Conservation (phyloP, 208 protist genomes). For the Leishmania major region DNA sequence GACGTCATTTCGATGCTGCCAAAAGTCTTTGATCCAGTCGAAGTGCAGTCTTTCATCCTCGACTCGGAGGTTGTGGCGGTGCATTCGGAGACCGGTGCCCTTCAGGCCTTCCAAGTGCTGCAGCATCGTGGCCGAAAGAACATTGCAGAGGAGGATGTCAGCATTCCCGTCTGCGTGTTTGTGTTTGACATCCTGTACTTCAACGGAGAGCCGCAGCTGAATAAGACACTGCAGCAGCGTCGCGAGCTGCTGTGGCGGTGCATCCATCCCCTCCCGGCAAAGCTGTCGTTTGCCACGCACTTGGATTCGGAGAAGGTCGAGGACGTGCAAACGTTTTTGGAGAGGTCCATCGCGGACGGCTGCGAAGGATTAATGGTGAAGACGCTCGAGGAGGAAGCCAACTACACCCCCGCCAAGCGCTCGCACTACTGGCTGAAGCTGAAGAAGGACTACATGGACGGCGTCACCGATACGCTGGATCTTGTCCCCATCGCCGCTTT, state of each 20-base stretch:
- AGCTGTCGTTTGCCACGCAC: constrained; percentile 90
- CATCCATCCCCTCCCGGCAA: constrained; percentile 69
- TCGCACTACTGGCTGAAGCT: constrained; percentile 99
- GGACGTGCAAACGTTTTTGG: constrained; percentile 95
- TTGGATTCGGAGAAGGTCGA: constrained; percentile 91
- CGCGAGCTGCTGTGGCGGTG: constrained; percentile 72
- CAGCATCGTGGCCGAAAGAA: constrained; percentile 92
- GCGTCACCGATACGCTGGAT: constrained; percentile 98
- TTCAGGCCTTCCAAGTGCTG: constrained; percentile 97
- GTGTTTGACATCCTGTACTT: constrained; percentile 99
- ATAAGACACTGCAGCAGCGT: constrained; percentile 83
- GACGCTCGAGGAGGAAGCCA: constrained; percentile 91
- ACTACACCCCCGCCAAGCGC: constrained; percentile 97
- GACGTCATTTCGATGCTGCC: constrained; percentile 95
- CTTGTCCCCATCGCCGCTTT: constrained; percentile 98
- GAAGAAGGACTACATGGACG: constrained; percentile 99
- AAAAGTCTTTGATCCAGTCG: constrained; percentile 42
- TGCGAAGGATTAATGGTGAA: constrained; percentile 99
- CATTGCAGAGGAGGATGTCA: constrained; percentile 91
- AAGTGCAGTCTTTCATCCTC: constrained; percentile 97
- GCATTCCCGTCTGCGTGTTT: constrained; percentile 98
- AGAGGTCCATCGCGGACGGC: constrained; percentile 91
- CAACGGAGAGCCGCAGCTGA: constrained; percentile 94
- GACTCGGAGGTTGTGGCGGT: constrained; percentile 99
- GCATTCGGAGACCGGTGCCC: constrained; percentile 84